Base-by-base conservation (phyloP, 2,329 filamentous ascomycete species). In the Acarospora socialis region DNA sequence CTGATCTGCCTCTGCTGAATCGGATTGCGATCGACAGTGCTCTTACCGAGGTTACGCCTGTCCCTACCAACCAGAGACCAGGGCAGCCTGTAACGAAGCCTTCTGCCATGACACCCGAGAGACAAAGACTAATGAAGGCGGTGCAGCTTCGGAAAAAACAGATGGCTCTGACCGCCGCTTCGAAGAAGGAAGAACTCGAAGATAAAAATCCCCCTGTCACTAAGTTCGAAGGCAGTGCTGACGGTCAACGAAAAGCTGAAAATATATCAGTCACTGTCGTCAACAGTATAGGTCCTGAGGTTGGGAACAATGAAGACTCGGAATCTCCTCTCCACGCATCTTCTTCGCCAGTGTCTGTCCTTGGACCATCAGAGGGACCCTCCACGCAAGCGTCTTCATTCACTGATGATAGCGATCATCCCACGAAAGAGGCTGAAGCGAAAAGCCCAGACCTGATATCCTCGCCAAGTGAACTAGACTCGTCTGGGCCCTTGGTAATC, bases 61-160 rank as follows among this genome's bases (percentile, higher is more conserved):
- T n/a, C n/a, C n/a, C n/a, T n/a, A n/a, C n/a, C n/a, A n/a, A n/a
- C 51, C 60, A 15, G 49, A 52, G 4, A 60, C 59, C 44, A 30
- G 40, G 26, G 39, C 55, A 20, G 30, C 48, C 31, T 40, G 49
- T 48, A 47, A 62, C 46, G 50, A 62, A 42, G 50, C 58, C 54
- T 46, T 64, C 52, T 7, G 59, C 61, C n/a, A 78, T 92, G 47
- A 83, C 82, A 1, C 81, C 82, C 1, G 90, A 98, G 54, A 95
- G 92, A 59, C 74, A 81, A 38, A 70, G 90, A 33, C 63, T 98
- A 40, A 86, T 93, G 81, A 94, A 92, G 59, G 90, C 90, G 5
- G 68, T 94, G 59, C 81, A 94, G 54, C 57, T 94, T 44, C 71
- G 87, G 32, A 90, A 92, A 55, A 83, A 80, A 56, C 84, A 83